Percentiles rank a stretch among this genome's conserved stretches.
Evolutionary conservation across 305 asterid species (phyloP).

Genomic region (Ilex paraguariensis): DNA sequence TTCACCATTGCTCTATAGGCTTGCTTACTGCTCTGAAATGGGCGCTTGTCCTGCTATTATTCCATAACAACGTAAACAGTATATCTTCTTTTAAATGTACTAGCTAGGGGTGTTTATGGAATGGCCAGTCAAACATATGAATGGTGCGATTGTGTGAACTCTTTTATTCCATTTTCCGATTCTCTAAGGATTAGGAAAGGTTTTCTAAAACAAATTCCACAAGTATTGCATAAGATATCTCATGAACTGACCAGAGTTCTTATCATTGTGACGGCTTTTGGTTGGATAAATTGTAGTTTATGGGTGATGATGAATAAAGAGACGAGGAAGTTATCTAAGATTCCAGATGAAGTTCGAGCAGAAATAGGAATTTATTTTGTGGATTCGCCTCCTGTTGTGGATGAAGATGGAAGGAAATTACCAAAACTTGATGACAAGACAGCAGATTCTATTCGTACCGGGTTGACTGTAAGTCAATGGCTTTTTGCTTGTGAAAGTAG

Average conservation of each 20-base stretch:
- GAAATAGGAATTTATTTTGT: constrained; percentile 78
- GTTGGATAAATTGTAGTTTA: constrained; percentile 37
- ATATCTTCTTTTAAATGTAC: no score
- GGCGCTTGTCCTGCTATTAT: no score
- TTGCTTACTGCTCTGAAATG: no score
- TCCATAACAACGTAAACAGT: no score
- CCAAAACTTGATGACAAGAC: constrained; percentile 80
- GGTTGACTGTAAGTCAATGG: constrained; percentile 70
- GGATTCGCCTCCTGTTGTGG: constrained; percentile 86
- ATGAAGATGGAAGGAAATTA: constrained; percentile 72
- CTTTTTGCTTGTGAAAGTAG: constrained; percentile 4
- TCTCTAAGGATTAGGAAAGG: no score
- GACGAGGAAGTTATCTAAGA: constrained; percentile 86
- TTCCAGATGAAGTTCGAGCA: constrained; percentile 88
- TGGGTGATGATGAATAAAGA: constrained; percentile 99
- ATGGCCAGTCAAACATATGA: no score
- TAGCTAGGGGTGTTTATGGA: no score
- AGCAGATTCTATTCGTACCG: constrained; percentile 61
- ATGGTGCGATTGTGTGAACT: no score
- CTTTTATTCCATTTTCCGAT: no score
- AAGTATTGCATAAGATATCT: no score
- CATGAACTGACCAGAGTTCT: background rate
- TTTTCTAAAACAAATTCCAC: no score
- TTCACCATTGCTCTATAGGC: background rate
- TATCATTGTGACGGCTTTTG: constrained; percentile 8